Conservation (phyloP, 371 early-diverging fungal genomes). For the Conidiobolus incongruus region DNA sequence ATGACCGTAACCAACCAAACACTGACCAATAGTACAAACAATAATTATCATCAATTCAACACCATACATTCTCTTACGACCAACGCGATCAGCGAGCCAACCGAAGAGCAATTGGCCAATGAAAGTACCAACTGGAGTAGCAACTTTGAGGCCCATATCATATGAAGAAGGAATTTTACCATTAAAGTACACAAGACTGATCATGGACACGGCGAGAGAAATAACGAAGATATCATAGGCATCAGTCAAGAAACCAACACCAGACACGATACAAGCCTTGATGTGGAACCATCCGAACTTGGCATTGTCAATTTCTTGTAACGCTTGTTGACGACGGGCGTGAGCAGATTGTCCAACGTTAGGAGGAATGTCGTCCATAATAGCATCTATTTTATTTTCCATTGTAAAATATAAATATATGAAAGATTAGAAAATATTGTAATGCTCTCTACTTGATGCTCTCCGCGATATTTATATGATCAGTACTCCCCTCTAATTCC, state of each 20-base stretch:
- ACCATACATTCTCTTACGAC: constrained; percentile 56
- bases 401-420: too few relatives aligned
- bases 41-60: constrained; percentile 64
- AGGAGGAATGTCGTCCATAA: too few relatives aligned
- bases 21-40: constrained; percentile 51
- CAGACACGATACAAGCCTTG: constrained; percentile 58
- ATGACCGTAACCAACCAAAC: too few relatives aligned
- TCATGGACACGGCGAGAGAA: constrained; percentile 52
- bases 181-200: constrained; percentile 46
- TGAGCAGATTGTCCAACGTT: too few relatives aligned
- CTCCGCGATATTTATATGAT: too few relatives aligned
- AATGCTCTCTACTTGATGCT: too few relatives aligned
- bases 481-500: too few relatives aligned
- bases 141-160: constrained; percentile 57
- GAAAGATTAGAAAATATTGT: too few relatives aligned
- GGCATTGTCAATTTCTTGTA: constrained; percentile 20
- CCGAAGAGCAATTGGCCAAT: constrained; percentile 76
- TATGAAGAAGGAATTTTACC: constrained; percentile 24
- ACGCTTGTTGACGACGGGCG: constrained; percentile 8
- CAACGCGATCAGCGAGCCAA: constrained; percentile 56
- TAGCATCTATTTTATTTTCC: too few relatives aligned
- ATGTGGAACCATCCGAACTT: constrained; percentile 54
- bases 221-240: constrained; percentile 76
- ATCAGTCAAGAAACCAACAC: constrained; percentile 74
- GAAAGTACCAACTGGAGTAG: constrained; percentile 59